Percentiles rank a stretch among this genome's conserved stretches.
These are phyloP conservation scores for Neoboletus brunneissimus DNA, from an alignment of 768 basidiomycete species.

Conservation along the genomic window DNA sequence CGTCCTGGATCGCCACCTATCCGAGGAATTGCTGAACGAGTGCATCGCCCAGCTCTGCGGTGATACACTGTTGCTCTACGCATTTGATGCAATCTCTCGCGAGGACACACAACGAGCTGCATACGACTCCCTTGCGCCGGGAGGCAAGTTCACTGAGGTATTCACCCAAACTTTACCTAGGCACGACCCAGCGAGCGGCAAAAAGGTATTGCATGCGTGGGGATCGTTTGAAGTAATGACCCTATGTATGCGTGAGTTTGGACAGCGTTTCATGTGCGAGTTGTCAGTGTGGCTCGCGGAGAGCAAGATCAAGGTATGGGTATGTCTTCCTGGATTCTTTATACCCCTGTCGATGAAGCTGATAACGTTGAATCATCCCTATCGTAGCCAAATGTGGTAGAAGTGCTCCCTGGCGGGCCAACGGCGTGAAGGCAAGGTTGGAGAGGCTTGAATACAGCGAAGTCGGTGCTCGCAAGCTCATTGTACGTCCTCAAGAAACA, in stretches of 20 bases:
- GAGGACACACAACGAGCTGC: slow-evolving; percentile 25
- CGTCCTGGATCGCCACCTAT: slow-evolving; percentile 29
- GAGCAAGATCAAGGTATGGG: slow-evolving; percentile 11
- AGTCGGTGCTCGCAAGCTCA: slow-evolving; percentile 3
- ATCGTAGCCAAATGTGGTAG: slow-evolving; percentile 2
- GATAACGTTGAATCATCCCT: neutral
- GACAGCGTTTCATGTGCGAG: slow-evolving; percentile 6
- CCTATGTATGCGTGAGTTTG: slow-evolving; percentile 5
- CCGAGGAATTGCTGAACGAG: neutral
- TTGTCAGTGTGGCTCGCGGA: slow-evolving; percentile 9
- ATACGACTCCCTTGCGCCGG: slow-evolving; percentile 29
- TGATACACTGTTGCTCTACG: neutral
- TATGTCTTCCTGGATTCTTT: neutral
- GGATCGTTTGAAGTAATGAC: slow-evolving; percentile 1
- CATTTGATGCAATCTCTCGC: slow-evolving; percentile 29
- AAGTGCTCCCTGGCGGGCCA: slow-evolving; percentile 1
- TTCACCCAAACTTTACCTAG: neutral
- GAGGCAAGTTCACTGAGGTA: slow-evolving; percentile 20
- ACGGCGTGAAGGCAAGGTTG: neutral
- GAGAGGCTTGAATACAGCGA: neutral
- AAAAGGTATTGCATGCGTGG: slow-evolving; percentile 1
- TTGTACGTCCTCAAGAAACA: slow-evolving; percentile 1
- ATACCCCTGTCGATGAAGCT: neutral
- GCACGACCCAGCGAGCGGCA: neutral
- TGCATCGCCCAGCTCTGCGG: neutral